Evolutionary conservation across 2,329 filamentous ascomycete genomes (phyloP), one percentile per base, ranked within the genome.

Genomic region (Aaosphaeria arxii): DNA sequence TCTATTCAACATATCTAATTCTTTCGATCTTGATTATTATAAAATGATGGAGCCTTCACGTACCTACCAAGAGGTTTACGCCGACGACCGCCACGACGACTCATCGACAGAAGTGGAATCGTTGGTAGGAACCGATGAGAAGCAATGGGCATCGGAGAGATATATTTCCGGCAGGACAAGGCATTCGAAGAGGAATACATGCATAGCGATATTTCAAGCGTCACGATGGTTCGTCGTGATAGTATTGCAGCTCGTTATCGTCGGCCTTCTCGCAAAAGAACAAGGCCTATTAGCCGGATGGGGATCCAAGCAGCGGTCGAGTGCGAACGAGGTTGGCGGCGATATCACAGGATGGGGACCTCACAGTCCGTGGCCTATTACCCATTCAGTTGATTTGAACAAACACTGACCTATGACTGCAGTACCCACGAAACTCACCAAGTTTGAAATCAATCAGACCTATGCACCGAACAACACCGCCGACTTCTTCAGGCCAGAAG

Each of bases 101-200:
- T 60, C 63, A 43, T 66, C 64, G 13, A 68, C 64, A 2, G 64
- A 68, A 44, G 64, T 68, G 2, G 64, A 66, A 43, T 66, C 62
- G 2, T 50, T 68, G 1, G 56, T 63, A 11, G 64, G 60, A 17
- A 52, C 48, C 38, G 61, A 64, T 45, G 7, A 9, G 33, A 36
- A 67, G 66, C 48, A 51, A 57, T 40, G 64, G 62, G 61, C 44
- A 44, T 24, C 9, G 50, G 31, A 51, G 56, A 28, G 56, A 36
- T 36, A 59, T 11, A 65, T 53, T 30, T 42, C 53, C 5, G 51
- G 49, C 40, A 53, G 49, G 31, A 45, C 56, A 43, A 47, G 51
- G 33, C 33, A n/a, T 17, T 53, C 56, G 33, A 62, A 56, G 48
- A 55, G 58, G 44, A 57, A 51, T 31, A 42, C 44, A 13, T 58